Base-by-base conservation (phyloP, 1,139 yeast species). In the Chernovozyma aurita region DNA sequence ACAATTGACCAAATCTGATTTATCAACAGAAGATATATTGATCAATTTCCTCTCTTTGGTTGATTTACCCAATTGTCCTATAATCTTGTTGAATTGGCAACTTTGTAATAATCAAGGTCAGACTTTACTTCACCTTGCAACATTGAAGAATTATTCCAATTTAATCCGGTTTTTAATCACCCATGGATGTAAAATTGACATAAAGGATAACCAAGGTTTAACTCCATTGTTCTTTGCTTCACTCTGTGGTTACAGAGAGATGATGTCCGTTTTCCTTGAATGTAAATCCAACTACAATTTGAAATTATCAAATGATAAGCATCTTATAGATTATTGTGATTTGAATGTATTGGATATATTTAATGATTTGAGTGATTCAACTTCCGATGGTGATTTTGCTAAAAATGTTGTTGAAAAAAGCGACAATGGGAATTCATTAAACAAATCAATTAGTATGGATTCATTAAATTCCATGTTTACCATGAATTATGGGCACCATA, bases 151-250 rank as follows among this genome's bases (percentile, higher is more conserved):
- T 30, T 86, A 85, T 51, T 57, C 65, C 31, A 70, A 71, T 30
- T 70, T 90, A 39, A 74, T 80, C 15, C 65, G 74, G 28, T 78
- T 80, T 31, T 68, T 92, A 49, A 65, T 88, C 5, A 78, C 78
- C 24, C 82, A 78, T 50, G 97, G 97, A 4, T 90, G 95, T 24
- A 76, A 85, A 49, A 70, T 84, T 33, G 95, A 87, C 55, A 61
- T 72, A 26, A 76, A 75, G 47, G 97, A 90, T 55, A 70, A 73
- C 34, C 85, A 83, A 55, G 97, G 95, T 1, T 75, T 79, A 46
- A 83, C 95, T 0, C 95, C 97, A 11, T 65, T 92, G 39, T 95
- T 88, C 58, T 79, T 84, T 53, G 95, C 97, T 0, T 78, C 90
- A 17, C 60, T 88, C 49, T 67, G 73, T 45, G 96, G 96, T 13